Percentiles rank a stretch among this genome's conserved stretches.
phyloP scores from a whole-genome alignment of 1,284 basidiomycete genomes.

The Inonotus hispidus region DNA sequence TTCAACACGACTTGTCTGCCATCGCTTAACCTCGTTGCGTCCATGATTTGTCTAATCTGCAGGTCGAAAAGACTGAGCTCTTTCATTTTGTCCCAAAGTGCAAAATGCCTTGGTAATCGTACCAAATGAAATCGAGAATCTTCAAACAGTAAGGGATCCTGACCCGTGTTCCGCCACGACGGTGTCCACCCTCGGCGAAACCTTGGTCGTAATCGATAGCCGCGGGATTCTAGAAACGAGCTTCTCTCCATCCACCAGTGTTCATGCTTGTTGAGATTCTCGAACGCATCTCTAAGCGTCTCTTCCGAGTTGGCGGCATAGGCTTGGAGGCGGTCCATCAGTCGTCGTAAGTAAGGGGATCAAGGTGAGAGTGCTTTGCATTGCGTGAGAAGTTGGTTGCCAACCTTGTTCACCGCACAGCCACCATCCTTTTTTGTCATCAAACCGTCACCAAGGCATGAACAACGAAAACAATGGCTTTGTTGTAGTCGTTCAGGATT shows the following conservation, averaged over 20 bases:
- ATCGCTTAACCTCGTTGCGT: constrained; percentile 27
- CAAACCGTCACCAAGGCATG: too few relatives aligned
- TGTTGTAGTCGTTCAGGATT: too few relatives aligned
- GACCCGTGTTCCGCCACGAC: constrained; percentile 21
- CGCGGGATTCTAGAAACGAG: constrained; percentile 19
- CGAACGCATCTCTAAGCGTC: too few relatives aligned
- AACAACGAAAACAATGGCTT: too few relatives aligned
- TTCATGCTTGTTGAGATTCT: not conserved
- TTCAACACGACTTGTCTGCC: constrained; percentile 26
- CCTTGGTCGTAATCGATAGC: constrained; percentile 24
- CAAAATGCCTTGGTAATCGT: not conserved
- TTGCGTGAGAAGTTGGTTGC: too few relatives aligned
- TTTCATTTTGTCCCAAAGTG: not conserved
- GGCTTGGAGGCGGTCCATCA: too few relatives aligned
- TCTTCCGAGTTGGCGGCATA: too few relatives aligned
- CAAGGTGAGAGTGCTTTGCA: too few relatives aligned
- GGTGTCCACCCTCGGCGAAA: constrained; percentile 23
- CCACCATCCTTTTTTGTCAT: too few relatives aligned
- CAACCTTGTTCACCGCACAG: too few relatives aligned
- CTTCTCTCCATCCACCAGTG: constrained; percentile 19
- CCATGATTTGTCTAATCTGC: constrained; percentile 22
- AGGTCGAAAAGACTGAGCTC: not conserved
- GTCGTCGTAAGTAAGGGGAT: too few relatives aligned
- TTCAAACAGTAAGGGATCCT: constrained; percentile 16
- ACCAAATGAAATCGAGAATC: constrained; percentile 19